phyloP scores from a whole-genome alignment of 805 yeast species.

The Isabelozyma heimii region DNA sequence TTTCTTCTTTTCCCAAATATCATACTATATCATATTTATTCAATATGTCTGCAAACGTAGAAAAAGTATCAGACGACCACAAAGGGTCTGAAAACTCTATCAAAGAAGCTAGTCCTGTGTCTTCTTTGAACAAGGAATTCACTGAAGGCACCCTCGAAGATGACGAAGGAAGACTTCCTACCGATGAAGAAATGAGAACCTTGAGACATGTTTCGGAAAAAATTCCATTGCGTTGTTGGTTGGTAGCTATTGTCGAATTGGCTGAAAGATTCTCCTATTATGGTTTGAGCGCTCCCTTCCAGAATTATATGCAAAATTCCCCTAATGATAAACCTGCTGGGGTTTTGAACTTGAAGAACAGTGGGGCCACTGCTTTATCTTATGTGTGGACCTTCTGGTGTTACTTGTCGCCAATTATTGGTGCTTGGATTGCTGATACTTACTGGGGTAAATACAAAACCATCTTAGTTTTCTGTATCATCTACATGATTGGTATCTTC shows the following conservation, averaged over 20 bases:
- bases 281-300: conserved; percentile 73
- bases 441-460: conserved; percentile 71
- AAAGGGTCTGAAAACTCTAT: not conserved
- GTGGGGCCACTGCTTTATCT: conserved; percentile 68
- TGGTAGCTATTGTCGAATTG: conserved; percentile 69
- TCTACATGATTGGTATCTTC: conserved; percentile 62
- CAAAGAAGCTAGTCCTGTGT: not conserved
- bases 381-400: conserved; percentile 82
- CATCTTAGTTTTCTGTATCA: conserved; percentile 55
- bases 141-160: conserved; percentile 2
- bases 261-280: conserved; percentile 81
- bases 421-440: conserved; percentile 75
- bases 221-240: conserved; percentile 57
- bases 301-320: conserved; percentile 69
- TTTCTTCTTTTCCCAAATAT: not conserved
- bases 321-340: conserved; percentile 39
- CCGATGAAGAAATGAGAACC: conserved; percentile 51
- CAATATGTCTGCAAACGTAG: not conserved
- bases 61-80: not conserved
- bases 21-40: not conserved
- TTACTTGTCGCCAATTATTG: conserved; percentile 74
- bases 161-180: conserved; percentile 45
- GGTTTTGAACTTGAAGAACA: conserved; percentile 57
- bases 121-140: not conserved
- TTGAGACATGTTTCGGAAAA: conserved; percentile 51